These are phyloP conservation scores for Eucalyptus tenuipes DNA, from an alignment of 345 rosid species.

Conservation along the genomic window DNA sequence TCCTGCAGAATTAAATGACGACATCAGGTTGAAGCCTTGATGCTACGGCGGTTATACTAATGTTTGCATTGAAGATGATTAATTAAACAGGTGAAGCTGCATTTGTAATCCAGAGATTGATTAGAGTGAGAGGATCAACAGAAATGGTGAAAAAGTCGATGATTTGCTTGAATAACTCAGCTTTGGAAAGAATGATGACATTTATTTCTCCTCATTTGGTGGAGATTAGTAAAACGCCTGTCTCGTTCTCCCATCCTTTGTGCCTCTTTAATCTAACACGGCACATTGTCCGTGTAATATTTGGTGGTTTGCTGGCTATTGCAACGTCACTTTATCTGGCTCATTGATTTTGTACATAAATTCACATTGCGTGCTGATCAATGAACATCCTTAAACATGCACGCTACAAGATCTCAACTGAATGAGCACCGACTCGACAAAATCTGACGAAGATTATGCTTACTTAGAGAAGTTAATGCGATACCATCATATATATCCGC, in stretches of 20 bases:
- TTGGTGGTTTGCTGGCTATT: not conserved
- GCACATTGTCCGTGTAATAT: not conserved
- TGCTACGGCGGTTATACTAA: not conserved
- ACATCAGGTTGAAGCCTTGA: not conserved
- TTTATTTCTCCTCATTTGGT: not conserved
- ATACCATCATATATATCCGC: not conserved
- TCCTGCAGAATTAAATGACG: not conserved
- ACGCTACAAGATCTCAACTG: not conserved
- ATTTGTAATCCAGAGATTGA: not conserved
- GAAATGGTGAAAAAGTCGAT: not conserved
- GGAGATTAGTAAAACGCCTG: not conserved
- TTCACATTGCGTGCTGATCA: not conserved
- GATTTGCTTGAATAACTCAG: not conserved
- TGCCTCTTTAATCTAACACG: not conserved
- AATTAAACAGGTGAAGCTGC: not conserved
- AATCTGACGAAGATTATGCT: not conserved
- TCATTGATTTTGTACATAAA: not conserved
- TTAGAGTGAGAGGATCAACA: not conserved
- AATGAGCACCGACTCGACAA: rapidly evolving
- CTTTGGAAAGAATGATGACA: not conserved
- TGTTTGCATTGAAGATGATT: not conserved
- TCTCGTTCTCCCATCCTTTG: not conserved
- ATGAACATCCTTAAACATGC: not conserved
- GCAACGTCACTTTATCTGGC: not conserved
- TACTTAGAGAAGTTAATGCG: not conserved